Conservation (phyloP, 768 basidiomycete genomes). For the Hortiboletus flavorubellus region DNA sequence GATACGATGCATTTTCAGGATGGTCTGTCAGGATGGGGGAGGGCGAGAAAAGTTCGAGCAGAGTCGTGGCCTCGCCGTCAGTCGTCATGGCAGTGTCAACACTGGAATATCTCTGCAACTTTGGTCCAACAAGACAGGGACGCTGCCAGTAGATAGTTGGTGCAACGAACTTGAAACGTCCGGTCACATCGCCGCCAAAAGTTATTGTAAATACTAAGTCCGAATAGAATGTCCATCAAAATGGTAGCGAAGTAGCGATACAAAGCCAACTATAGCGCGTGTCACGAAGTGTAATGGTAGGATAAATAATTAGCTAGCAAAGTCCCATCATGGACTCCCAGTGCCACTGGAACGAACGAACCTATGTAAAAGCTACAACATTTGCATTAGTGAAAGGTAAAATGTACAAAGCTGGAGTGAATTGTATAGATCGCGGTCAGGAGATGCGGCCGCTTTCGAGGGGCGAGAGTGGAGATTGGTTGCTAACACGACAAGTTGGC, state of each 20-base stretch:
- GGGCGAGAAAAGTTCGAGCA: conserved; percentile 27
- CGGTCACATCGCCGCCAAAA: not conserved
- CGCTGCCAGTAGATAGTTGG: no score
- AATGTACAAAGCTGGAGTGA: conserved; percentile 2
- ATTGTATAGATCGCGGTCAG: not conserved
- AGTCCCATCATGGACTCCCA: not conserved
- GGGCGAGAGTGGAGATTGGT: not conserved
- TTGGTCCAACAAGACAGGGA: not conserved
- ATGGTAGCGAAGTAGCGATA: conserved; percentile 8
- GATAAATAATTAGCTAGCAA: conserved; percentile 1
- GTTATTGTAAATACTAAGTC: not conserved
- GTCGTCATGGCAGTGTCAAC: conserved; percentile 18
- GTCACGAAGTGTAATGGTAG: not conserved
- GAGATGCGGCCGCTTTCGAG: not conserved
- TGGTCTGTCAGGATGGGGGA: conserved; percentile 11
- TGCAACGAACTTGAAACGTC: not conserved
- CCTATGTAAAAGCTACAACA: conserved; percentile 18
- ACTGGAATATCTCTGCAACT: not conserved
- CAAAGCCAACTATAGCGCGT: conserved; percentile 3
- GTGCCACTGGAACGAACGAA: not conserved
- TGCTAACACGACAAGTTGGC: conserved; percentile 18
- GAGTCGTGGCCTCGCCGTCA: conserved; percentile 21
- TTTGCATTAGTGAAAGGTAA: conserved; percentile 6
- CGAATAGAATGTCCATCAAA: conserved; percentile 1
- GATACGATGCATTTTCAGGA: conserved; percentile 45